Conservation (phyloP, 768 basidiomycete species). For the Galerina marginata region DNA sequence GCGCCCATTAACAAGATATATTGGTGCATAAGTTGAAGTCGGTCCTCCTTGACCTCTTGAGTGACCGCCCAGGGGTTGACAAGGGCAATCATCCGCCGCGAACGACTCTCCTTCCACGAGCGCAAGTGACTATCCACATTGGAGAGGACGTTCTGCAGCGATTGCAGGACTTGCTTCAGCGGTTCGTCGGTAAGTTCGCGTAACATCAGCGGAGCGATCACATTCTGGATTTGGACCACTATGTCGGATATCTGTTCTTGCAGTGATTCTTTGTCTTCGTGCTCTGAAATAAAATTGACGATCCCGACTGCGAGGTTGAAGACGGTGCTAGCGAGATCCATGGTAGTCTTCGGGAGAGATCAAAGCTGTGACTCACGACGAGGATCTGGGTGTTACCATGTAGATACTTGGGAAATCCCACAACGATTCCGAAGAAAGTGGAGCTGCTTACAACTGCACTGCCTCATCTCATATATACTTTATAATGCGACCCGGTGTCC, state of each 20-base stretch:
- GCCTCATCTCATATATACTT: no score
- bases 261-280: constrained; percentile 15
- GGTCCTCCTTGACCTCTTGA: constrained; percentile 21
- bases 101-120: constrained; percentile 20
- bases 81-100: constrained; percentile 7
- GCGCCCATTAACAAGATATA: constrained; percentile 19
- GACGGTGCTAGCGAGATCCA: constrained; percentile 14
- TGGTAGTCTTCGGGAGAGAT: background rate
- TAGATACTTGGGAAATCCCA: no score
- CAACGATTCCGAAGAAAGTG: no score
- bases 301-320: constrained; percentile 15
- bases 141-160: constrained; percentile 7
- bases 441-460: no score
- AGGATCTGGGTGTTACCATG: no score
- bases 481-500: no score
- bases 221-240: constrained; percentile 19
- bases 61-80: constrained; percentile 19
- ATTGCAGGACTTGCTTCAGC: constrained; percentile 14
- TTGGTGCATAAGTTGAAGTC: constrained; percentile 17
- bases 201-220: constrained; percentile 17
- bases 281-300: constrained; percentile 22
- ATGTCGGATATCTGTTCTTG: constrained; percentile 18
- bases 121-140: constrained; percentile 16
- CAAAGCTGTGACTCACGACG: no score
- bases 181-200: constrained; percentile 9